phyloP scores from a whole-genome alignment of 108 stramenopile genomes.

The Pseudonitzschia pungens region DNA sequence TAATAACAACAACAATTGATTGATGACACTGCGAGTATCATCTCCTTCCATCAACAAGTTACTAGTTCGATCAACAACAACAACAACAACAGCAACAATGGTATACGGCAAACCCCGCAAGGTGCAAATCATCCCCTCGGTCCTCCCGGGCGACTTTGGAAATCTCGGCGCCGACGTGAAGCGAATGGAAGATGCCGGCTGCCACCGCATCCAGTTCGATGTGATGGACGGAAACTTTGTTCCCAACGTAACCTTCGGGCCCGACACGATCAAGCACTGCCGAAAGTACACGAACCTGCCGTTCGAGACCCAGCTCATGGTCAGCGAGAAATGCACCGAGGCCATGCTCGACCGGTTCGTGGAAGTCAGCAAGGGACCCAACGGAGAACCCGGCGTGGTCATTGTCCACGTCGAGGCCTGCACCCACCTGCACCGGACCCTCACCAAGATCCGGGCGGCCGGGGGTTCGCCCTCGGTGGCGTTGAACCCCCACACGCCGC shows the following conservation, averaged over 20 bases:
- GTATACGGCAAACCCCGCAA: conserved; percentile 17
- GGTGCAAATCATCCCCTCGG: conserved; percentile 22
- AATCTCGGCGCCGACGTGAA: conserved; percentile 24
- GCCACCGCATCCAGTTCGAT: conserved; percentile 25
- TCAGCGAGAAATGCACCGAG: conserved; percentile 24
- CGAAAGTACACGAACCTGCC: conserved; percentile 22
- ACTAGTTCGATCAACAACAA: no score
- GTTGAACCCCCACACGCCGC: conserved; percentile 21
- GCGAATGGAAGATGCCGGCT: conserved; percentile 21
- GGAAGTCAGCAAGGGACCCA: conserved; percentile 12
- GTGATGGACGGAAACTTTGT: conserved; percentile 30
- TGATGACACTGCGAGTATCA: no score
- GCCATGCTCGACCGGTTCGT: conserved; percentile 21
- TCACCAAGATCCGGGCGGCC: conserved; percentile 13
- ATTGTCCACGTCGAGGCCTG: conserved; percentile 28
- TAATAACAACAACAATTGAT: no score
- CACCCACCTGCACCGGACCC: conserved; percentile 24
- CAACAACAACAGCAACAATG: background rate
- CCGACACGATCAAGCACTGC: conserved; percentile 3
- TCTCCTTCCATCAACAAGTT: no score
- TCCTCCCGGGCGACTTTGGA: conserved; percentile 23
- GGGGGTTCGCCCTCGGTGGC: conserved; percentile 22
- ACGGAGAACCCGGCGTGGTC: conserved; percentile 21
- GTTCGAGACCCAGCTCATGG: conserved; percentile 26
- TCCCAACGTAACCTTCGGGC: conserved; percentile 17